Evolutionary conservation across 805 yeast genomes (phyloP).

Genomic region (Candida tibetensis): DNA sequence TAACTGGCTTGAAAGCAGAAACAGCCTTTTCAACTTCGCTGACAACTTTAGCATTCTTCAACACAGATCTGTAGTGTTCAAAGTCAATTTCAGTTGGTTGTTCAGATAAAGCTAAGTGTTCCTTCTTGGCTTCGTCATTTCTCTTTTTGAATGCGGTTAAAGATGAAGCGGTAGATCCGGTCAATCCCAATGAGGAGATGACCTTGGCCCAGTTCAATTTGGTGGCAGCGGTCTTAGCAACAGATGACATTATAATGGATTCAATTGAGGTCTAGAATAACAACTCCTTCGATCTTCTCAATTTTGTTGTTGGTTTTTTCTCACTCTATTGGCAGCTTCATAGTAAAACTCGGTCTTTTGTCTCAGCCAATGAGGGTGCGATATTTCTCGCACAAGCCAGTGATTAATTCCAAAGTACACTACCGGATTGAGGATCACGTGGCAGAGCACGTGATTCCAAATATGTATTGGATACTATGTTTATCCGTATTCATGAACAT

Average conservation of each 20-base stretch:
- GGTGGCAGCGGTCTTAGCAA: conserved; percentile 64
- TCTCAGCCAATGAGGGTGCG: neutral
- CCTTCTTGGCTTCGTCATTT: conserved; percentile 95
- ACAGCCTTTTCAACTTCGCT: conserved; percentile 78
- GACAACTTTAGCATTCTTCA: conserved; percentile 79
- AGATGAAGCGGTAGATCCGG: conserved; percentile 88
- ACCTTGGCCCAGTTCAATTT: conserved; percentile 96
- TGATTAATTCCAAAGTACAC: neutral
- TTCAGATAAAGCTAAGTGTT: conserved; percentile 62
- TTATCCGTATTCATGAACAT: no score
- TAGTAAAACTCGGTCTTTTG: neutral
- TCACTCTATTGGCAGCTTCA: neutral
- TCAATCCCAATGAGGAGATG: conserved; percentile 80
- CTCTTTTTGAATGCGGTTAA: conserved; percentile 95
- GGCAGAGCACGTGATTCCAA: no score
- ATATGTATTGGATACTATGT: no score
- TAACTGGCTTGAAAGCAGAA: conserved; percentile 73
- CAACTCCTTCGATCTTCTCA: neutral
- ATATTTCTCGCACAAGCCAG: neutral
- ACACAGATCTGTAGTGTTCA: conserved; percentile 67
- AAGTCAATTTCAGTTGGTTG: conserved; percentile 83
- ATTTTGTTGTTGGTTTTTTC: neutral
- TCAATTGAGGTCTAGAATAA: conserved; percentile 1
- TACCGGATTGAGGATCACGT: neutral
- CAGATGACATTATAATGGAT: conserved; percentile 31